Evolutionary conservation across 805 yeast genomes (phyloP).

Genomic region (Barnettozyma botsteinii): DNA sequence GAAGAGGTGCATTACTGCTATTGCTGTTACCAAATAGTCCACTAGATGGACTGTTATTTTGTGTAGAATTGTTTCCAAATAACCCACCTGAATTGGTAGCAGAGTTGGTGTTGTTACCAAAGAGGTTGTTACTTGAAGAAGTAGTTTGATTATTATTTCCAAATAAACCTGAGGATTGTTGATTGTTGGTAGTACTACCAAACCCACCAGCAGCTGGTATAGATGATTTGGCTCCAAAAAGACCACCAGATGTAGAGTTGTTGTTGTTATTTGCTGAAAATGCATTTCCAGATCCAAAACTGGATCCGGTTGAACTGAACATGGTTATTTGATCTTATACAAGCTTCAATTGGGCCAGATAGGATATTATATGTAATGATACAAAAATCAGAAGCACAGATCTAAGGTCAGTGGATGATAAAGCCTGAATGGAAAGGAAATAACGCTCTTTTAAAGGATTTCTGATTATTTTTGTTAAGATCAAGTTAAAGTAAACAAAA

Average conservation of each 20-base stretch:
- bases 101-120: neutral
- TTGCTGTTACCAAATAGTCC: conserved; percentile 5
- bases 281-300: conserved; percentile 10
- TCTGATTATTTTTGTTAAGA: neutral
- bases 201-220: conserved; percentile 1
- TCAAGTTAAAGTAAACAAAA: neutral
- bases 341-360: neutral
- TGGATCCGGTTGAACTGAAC: conserved; percentile 6
- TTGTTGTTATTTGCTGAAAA: conserved; percentile 6
- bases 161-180: conserved; percentile 9
- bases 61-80: conserved; percentile 1
- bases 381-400: neutral
- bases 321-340: neutral
- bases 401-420: no score
- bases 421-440: neutral
- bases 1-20: neutral
- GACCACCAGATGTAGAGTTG: conserved; percentile 7
- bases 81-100: conserved; percentile 13
- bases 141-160: neutral
- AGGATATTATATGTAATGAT: neutral
- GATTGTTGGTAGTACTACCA: neutral
- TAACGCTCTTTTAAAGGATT: neutral
- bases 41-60: conserved; percentile 4
- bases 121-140: neutral
- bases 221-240: conserved; percentile 11